These are phyloP conservation scores for Neonothopanus nambi DNA, from an alignment of 1,284 basidiomycete genomes.

Conservation along the genomic window DNA sequence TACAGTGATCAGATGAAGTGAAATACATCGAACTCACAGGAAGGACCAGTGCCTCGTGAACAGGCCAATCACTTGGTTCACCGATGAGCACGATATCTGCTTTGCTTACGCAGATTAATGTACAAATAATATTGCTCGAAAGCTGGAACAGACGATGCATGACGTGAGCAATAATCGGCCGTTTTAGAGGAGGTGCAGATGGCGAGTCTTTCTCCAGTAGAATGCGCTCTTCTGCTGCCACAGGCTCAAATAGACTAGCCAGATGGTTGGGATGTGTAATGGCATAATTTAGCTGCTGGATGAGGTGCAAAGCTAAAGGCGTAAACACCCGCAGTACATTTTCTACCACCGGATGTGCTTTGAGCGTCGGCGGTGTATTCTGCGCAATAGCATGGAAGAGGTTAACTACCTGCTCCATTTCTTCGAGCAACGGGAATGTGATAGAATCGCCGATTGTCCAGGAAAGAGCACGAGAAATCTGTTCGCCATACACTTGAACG, in stretches of 20 bases:
- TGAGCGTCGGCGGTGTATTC: conserved; percentile 46
- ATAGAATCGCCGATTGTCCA: conserved; percentile 81
- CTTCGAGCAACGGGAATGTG: conserved; percentile 72
- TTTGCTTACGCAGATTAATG: conserved; percentile 70
- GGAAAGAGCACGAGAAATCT: conserved; percentile 73
- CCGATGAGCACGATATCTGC: conserved; percentile 68
- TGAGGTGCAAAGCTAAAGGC: conserved; percentile 64
- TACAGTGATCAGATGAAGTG: background rate
- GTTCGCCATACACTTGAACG: conserved; percentile 81
- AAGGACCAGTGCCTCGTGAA: conserved; percentile 65
- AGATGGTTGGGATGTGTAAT: conserved; percentile 90
- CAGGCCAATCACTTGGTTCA: conserved; percentile 70
- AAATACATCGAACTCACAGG: conserved; percentile 56
- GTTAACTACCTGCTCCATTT: conserved; percentile 77
- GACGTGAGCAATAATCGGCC: conserved; percentile 70
- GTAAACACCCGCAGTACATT: conserved; percentile 71
- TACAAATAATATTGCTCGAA: conserved; percentile 66
- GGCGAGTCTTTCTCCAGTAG: conserved; percentile 61
- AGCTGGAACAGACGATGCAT: conserved; percentile 71
- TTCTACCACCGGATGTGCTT: conserved; percentile 48
- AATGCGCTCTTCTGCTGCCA: conserved; percentile 73
- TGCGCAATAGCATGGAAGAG: conserved; percentile 74
- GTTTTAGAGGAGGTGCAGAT: conserved; percentile 58
- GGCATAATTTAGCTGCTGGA: conserved; percentile 88
- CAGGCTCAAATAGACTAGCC: conserved; percentile 76